Evolutionary conservation across 805 yeast genomes (phyloP), one percentile per base, ranked within the genome.

Genomic region (Barnettozyma populi): DNA sequence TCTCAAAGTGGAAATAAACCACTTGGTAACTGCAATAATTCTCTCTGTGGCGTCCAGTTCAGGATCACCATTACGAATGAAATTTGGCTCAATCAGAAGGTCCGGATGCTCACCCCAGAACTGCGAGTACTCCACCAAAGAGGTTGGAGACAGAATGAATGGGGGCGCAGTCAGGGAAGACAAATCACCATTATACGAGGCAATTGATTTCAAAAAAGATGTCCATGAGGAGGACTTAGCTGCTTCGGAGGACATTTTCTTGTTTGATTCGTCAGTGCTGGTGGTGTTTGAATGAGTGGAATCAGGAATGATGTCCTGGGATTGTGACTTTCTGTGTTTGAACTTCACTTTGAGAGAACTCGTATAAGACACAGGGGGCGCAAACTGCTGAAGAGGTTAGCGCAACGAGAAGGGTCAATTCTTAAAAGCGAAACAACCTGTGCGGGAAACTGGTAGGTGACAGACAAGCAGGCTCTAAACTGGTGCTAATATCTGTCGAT

Each of bases 111-210:
- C 96, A 41, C 90, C 88, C 97, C 99, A 94, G 70, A 88, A 94
- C 66, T 88, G 92, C 20, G 97, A 86, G 68, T 87, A 94, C 71
- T 94, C 99, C 31, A 80, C 80, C 57, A 89, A 74, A 2, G 97
- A 90, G 6, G 86, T 83, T 21, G 97, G 89, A 4, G 96, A 88
- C 54, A 94, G 74, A 55, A 94, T 94, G 70, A 92, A 94, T 8
- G 98, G 97, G 18, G 99, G 99, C 3, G 99, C 99, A 2, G 99
- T 90, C 62, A 94, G 72, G 4, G 96, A 81, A 18, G 97, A 88
- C 53, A 94, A 72, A 64, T 94, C 99, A 34, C 97, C 97, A 57
- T 90, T 89, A 68, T 88, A 92, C 4, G 95, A 80, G 29, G 97
- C 94, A 53, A 92, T 79, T 36, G 96, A 87, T 68, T 88, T 88